phyloP scores from a whole-genome alignment of 108 stramenopile species.

The Cylindrotheca closterium region DNA sequence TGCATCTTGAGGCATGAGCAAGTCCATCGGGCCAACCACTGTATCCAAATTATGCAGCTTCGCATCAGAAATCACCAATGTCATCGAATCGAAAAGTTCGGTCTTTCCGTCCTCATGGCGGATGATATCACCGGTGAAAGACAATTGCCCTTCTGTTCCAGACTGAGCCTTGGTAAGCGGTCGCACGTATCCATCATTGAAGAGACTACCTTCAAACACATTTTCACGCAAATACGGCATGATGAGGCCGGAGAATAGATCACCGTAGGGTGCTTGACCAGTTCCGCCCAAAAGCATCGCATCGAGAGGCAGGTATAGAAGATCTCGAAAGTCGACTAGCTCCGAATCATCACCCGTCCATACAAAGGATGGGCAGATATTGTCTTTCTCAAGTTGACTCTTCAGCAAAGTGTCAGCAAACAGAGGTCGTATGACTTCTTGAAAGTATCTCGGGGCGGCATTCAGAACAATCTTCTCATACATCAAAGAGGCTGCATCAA shows the following conservation, averaged over 20 bases:
- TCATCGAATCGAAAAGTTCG: conserved; percentile 13
- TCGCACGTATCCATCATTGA: conserved; percentile 18
- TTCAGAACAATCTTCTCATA: conserved; percentile 32
- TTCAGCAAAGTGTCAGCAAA: conserved; percentile 24
- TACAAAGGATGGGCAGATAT: neutral
- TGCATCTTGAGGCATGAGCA: conserved; percentile 15
- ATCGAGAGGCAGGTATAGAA: conserved; percentile 41
- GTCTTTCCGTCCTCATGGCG: neutral
- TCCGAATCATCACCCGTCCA: neutral
- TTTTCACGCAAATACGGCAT: conserved; percentile 18
- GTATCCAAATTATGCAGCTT: conserved; percentile 25
- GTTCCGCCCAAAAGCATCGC: conserved; percentile 23
- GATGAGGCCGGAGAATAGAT: conserved; percentile 27
- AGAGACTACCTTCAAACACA: neutral
- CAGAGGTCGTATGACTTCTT: conserved; percentile 32
- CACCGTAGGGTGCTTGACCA: conserved; percentile 32
- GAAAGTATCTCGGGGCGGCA: conserved; percentile 20
- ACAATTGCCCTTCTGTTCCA: conserved; percentile 11
- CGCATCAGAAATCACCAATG: conserved; percentile 21
- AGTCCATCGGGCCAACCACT: conserved; percentile 1
- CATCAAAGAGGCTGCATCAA: conserved; percentile 44
- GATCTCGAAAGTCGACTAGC: conserved; percentile 65
- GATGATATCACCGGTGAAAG: conserved; percentile 3
- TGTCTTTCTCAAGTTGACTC: neutral
- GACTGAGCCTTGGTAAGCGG: conserved; percentile 27